Evolutionary conservation across 495 filamentous ascomycete species (phyloP), one percentile per base, ranked within the genome.

Genomic region (Durotheca rogersii): DNA sequence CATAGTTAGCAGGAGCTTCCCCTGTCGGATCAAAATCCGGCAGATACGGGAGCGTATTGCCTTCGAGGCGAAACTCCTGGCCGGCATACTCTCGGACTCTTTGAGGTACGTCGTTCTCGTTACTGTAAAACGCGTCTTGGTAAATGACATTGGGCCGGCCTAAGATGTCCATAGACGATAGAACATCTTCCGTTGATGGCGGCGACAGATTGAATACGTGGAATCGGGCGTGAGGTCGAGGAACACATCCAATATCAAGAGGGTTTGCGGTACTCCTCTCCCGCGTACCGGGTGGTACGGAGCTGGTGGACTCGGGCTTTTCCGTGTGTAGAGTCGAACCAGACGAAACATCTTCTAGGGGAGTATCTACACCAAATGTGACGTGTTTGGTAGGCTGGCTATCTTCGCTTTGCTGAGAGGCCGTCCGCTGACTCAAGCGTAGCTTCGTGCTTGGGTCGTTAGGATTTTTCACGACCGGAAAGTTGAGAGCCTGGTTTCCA

Each of bases 51-150:
- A 89, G 66, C 0, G 81, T 84, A 47, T 78, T 80, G 42, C 92
- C 87, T 62, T 81, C 81, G 1, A 96, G 66, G 38, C 80, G 87
- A 64, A 94, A 96, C 55, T 95, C 89, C 55, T 81, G 82, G 12
- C 92, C 92, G 6, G 87, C 94, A 66, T 96, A 97, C 69, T 95
- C 88, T 37, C 89, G 77, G 7, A 78, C 65, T 40, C 82, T 79
- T 27, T 87, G 78, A 6, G 94, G 94, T 2, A 96, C 87, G 69
- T 98, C 93, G 43, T 69, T 75, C 42, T 92, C 87, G n/a, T 89
- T 74, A 51, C 89, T 87, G 60, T 96, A 97, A 58, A 85, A 90
- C 11, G 91, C 83, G 60, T 90, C 86, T 62, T 89, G 88, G 53
- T 96, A 94, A 36, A 96, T 77, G 16, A 87, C 74, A 33, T 52